Conservation (phyloP, 2,329 filamentous ascomycete genomes). For the Tolypocladium ophioglossoides region DNA sequence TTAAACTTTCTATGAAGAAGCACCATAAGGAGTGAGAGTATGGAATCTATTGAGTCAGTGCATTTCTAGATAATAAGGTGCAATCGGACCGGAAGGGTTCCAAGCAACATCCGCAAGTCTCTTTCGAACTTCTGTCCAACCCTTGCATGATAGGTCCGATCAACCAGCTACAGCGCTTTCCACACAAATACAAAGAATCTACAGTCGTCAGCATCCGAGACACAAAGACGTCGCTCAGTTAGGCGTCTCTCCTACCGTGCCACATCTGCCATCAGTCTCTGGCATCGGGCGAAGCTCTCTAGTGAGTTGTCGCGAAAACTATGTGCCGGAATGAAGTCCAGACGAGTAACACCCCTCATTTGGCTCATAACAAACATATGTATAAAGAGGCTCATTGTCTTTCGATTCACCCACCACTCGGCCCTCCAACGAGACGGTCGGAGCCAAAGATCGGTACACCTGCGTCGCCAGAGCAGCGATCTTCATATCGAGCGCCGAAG, state of each 20-base stretch:
- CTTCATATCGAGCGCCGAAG: neutral
- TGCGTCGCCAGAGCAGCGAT: neutral
- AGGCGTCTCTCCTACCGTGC: conserved; percentile 9
- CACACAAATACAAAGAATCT: conserved; percentile 29
- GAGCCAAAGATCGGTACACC: conserved; percentile 13
- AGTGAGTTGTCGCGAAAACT: conserved; percentile 21
- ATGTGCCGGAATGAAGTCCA: conserved; percentile 25
- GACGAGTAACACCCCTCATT: conserved; percentile 20
- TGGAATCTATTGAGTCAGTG: conserved; percentile 18
- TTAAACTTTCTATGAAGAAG: conserved; percentile 28
- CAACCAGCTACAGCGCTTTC: conserved; percentile 20
- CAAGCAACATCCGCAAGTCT: conserved; percentile 21
- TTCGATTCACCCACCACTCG: conserved; percentile 14
- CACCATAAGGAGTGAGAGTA: conserved; percentile 27
- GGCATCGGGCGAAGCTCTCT: conserved; percentile 19
- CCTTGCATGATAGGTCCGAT: conserved; percentile 12
- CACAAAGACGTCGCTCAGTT: too few relatives aligned
- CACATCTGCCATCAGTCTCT: conserved; percentile 23
- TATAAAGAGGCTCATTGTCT: conserved; percentile 19
- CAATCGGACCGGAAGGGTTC: conserved; percentile 9
- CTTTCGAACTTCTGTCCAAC: conserved; percentile 15
- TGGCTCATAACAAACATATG: conserved; percentile 26
- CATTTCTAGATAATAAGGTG: conserved; percentile 18
- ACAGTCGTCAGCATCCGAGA: neutral
- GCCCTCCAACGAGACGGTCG: conserved; percentile 16